phyloP scores from a whole-genome alignment of 1,284 basidiomycete species.

The Boletus semigastroideus region DNA sequence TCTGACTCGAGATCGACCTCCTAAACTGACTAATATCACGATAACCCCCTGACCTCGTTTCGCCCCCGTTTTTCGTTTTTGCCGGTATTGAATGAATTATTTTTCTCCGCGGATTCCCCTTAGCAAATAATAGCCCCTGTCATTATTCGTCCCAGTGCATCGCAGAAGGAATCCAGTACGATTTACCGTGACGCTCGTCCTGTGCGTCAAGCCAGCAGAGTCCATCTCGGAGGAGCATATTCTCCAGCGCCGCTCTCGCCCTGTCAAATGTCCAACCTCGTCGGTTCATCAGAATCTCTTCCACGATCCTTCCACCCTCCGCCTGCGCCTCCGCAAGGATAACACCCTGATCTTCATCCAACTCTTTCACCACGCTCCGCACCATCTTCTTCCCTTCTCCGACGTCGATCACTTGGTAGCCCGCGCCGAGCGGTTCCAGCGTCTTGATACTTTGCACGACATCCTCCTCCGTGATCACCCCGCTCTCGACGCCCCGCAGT shows the following conservation, averaged over 20 bases:
- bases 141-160: slow-evolving; percentile 74
- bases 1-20: not conserved
- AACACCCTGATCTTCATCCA: slow-evolving; percentile 80
- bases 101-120: too few species aligned
- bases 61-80: too few species aligned
- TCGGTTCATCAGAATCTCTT: slow-evolving; percentile 52
- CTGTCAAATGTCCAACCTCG: slow-evolving; percentile 82
- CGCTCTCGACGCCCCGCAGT: slow-evolving; percentile 67
- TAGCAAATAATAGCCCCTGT: not conserved
- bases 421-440: slow-evolving; percentile 83
- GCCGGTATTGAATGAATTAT: too few species aligned
- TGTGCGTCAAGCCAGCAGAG: slow-evolving; percentile 95
- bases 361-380: slow-evolving; percentile 70
- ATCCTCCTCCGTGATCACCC: slow-evolving; percentile 79
- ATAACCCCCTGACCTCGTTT: too few species aligned
- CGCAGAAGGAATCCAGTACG: slow-evolving; percentile 83
- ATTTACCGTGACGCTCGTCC: slow-evolving; percentile 58
- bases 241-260: slow-evolving; percentile 77
- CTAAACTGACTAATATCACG: not conserved
- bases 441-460: slow-evolving; percentile 85
- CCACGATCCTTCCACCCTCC: slow-evolving; percentile 63
- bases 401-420: slow-evolving; percentile 82
- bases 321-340: slow-evolving; percentile 75
- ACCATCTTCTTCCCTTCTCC: slow-evolving; percentile 67
- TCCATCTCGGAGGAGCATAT: slow-evolving; percentile 88